phyloP scores from a whole-genome alignment of 768 basidiomycete genomes.

The Roridomyces roridus region DNA sequence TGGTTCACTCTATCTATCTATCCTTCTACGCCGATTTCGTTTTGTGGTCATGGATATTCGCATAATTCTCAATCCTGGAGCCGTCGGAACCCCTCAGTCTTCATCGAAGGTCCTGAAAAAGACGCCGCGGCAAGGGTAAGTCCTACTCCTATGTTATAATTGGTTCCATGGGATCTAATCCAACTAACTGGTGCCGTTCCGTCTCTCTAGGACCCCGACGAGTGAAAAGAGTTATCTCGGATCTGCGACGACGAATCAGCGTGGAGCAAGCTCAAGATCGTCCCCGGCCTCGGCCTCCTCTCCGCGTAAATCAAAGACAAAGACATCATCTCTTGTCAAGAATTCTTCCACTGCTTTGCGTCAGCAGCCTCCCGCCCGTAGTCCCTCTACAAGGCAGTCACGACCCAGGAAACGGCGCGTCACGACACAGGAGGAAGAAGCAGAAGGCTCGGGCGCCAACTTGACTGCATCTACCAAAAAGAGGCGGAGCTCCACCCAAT shows the following conservation, averaged over 20 bases:
- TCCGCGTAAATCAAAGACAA: neutral
- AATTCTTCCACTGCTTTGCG: neutral
- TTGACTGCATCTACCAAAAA: neutral
- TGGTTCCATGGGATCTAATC: slow-evolving; percentile 1
- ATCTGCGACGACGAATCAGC: slow-evolving; percentile 12
- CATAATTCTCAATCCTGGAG: slow-evolving; percentile 30
- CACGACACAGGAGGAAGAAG: neutral
- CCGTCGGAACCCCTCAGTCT: slow-evolving; percentile 18
- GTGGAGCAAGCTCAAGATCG: slow-evolving; percentile 8
- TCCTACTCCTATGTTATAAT: slow-evolving; percentile 16
- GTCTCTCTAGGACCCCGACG: slow-evolving; percentile 16
- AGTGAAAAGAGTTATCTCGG: slow-evolving; percentile 12
- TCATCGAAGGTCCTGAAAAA: slow-evolving; percentile 2
- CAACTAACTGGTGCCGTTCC: neutral
- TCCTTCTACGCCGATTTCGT: slow-evolving; percentile 6
- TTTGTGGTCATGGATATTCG: slow-evolving; percentile 32
- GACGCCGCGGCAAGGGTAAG: slow-evolving; percentile 5
- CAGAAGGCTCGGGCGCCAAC: neutral
- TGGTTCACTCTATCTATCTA: neutral
- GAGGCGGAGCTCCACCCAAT: slow-evolving; percentile 2
- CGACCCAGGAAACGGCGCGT: slow-evolving; percentile 11
- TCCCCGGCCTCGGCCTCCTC: neutral
- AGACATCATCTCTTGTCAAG: neutral
- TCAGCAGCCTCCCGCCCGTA: slow-evolving; percentile 1
- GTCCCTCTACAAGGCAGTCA: slow-evolving; percentile 22